phyloP scores from a whole-genome alignment of 768 basidiomycete species.

The Mycena crocata region DNA sequence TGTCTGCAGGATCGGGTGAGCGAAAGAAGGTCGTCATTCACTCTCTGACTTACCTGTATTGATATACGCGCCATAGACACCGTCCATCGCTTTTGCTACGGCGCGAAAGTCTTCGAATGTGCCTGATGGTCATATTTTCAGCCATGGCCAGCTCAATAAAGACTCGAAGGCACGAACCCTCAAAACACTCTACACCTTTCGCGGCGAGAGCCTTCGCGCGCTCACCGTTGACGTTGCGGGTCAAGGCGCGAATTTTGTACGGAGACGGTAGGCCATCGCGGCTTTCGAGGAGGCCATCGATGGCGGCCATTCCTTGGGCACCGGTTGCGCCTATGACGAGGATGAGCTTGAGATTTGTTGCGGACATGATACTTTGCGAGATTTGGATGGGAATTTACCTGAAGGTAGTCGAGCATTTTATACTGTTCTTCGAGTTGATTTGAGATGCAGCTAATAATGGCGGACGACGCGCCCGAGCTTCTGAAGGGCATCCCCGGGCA shows the following conservation, averaged over 20 bases:
- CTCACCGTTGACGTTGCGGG: constrained; percentile 46
- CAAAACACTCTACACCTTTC: constrained; percentile 50
- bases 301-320: constrained; percentile 55
- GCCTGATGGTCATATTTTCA: not conserved
- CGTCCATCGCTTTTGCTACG: constrained; percentile 46
- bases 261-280: constrained; percentile 52
- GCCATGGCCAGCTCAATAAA: not conserved
- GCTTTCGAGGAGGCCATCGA: constrained; percentile 50
- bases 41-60: constrained; percentile 42
- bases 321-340: constrained; percentile 61
- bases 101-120: constrained; percentile 46
- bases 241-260: constrained; percentile 55
- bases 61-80: constrained; percentile 54
- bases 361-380: constrained; percentile 3
- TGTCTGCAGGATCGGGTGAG: constrained; percentile 17
- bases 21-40: no score
- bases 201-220: constrained; percentile 49
- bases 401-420: constrained; percentile 1
- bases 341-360: constrained; percentile 52
- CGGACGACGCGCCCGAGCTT: constrained; percentile 2
- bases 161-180: constrained; percentile 43
- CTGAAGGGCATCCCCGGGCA: constrained; percentile 7
- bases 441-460: not conserved
- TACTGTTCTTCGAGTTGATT: not conserved
- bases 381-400: not conserved